Evolutionary conservation across 176 grass and related monocot genomes (phyloP).

Genomic region (Phragmites australis): DNA sequence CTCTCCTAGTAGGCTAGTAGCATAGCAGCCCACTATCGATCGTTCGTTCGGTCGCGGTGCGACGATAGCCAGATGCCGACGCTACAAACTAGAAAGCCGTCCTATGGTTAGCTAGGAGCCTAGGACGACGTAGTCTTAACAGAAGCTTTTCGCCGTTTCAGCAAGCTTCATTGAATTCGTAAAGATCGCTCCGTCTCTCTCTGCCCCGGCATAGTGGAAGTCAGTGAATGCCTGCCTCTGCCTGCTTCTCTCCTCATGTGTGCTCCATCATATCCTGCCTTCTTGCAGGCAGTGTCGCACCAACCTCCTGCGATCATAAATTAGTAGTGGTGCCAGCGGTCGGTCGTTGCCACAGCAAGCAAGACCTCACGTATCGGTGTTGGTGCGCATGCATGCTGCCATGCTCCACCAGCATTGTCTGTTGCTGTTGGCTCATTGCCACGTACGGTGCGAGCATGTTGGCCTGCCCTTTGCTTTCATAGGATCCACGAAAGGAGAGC

Average conservation of each 20-base stretch:
- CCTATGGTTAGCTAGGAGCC: slow-evolving; percentile 20
- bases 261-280: neutral
- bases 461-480: neutral
- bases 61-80: slow-evolving; percentile 34
- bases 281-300: slow-evolving; percentile 5
- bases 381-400: neutral
- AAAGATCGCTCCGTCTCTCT: slow-evolving; percentile 27
- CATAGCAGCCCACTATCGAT: slow-evolving; percentile 3
- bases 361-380: neutral
- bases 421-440: neutral
- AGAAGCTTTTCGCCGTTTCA: neutral
- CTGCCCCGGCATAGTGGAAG: slow-evolving; percentile 39
- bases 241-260: neutral
- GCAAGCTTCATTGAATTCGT: slow-evolving; percentile 42
- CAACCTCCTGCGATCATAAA: neutral
- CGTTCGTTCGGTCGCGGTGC: slow-evolving; percentile 3
- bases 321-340: neutral
- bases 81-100: slow-evolving; percentile 23
- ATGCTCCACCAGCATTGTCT: neutral
- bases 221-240: slow-evolving; percentile 18
- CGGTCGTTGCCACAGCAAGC: neutral
- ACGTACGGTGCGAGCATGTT: too few species aligned
- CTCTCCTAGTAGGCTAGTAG: neutral
- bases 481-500: neutral
- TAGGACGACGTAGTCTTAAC: too few species aligned